phyloP scores from a whole-genome alignment of 106 monocot genomes.

The Alisma plantagoaquatica region DNA sequence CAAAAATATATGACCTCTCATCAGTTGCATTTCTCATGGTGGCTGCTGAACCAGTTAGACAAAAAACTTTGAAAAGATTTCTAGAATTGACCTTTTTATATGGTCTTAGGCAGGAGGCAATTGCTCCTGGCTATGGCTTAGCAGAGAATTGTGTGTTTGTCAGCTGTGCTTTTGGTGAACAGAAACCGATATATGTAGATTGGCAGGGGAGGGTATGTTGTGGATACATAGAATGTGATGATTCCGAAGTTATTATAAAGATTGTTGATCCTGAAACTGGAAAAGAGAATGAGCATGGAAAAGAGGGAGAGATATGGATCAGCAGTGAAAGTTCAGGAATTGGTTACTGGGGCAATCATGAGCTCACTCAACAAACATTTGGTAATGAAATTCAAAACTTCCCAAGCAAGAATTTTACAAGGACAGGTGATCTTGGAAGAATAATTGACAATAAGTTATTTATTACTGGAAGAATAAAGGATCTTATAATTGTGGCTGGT shows the following conservation, averaged over 20 bases:
- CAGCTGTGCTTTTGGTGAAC: conserved; percentile 40
- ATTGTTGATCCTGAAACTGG: conserved; percentile 32
- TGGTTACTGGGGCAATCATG: conserved; percentile 40
- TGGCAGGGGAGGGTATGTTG: conserved; percentile 51
- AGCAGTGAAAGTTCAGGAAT: conserved; percentile 44
- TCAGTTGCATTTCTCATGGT: conserved; percentile 46
- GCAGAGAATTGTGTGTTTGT: conserved; percentile 56
- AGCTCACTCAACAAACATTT: conserved; percentile 36
- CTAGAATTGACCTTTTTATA: conserved; percentile 23
- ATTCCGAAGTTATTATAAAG: conserved; percentile 15
- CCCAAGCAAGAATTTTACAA: conserved; percentile 27
- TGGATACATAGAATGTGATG: conserved; percentile 24
- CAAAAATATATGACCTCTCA: conserved; percentile 21
- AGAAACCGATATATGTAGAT: conserved; percentile 32
- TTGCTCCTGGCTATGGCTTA: conserved; percentile 54
- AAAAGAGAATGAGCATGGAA: conserved; percentile 24
- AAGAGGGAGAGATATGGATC: conserved; percentile 57
- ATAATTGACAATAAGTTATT: conserved; percentile 40
- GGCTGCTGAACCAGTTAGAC: conserved; percentile 51
- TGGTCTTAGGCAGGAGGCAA: conserved; percentile 32
- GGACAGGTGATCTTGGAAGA: conserved; percentile 44
- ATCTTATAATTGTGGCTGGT: conserved; percentile 47
- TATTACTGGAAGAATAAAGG: conserved; percentile 52
- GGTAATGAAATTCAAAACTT: conserved; percentile 20
- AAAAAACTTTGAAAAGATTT: conserved; percentile 42